These are phyloP conservation scores for Lentinula boryana DNA, from an alignment of 768 basidiomycete genomes.

Conservation along the genomic window DNA sequence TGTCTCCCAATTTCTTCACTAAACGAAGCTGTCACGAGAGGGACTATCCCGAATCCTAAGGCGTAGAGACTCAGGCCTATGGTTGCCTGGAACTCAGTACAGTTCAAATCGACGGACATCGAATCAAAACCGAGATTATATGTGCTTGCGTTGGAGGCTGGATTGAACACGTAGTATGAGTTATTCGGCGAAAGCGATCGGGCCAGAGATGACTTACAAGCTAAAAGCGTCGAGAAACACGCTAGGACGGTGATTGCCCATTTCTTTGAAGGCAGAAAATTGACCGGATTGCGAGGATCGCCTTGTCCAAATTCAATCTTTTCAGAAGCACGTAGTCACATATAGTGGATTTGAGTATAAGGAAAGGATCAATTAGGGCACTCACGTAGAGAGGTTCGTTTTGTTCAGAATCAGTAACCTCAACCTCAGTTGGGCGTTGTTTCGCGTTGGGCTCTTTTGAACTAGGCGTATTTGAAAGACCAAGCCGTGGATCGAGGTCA, in stretches of 20 bases:
- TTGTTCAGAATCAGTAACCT: neutral
- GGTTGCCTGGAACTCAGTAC: conserved; percentile 38
- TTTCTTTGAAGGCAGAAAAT: conserved; percentile 31
- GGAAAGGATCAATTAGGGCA: neutral
- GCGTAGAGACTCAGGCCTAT: conserved; percentile 48
- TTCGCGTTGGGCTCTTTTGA: conserved; percentile 16
- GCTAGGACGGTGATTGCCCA: conserved; percentile 41
- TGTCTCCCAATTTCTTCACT: conserved; percentile 71
- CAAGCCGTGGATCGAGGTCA: conserved; percentile 31
- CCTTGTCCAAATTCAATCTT: conserved; percentile 34
- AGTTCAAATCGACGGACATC: conserved; percentile 48
- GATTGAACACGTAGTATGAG: neutral
- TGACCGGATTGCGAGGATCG: conserved; percentile 34
- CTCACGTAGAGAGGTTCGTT: conserved; percentile 16
- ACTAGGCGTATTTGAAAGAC: conserved; percentile 21
- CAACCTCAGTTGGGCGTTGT: conserved; percentile 6
- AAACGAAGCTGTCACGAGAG: conserved; percentile 61
- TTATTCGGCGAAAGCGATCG: neutral
- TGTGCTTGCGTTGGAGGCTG: conserved; percentile 45
- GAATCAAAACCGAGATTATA: conserved; percentile 52
- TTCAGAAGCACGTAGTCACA: neutral
- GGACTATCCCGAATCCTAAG: conserved; percentile 56
- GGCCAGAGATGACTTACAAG: conserved; percentile 28
- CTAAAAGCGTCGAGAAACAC: conserved; percentile 40
- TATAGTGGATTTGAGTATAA: too few species aligned